Base-by-base conservation (phyloP, 2,329 filamentous ascomycete species). In the Clarireedia paspali region DNA sequence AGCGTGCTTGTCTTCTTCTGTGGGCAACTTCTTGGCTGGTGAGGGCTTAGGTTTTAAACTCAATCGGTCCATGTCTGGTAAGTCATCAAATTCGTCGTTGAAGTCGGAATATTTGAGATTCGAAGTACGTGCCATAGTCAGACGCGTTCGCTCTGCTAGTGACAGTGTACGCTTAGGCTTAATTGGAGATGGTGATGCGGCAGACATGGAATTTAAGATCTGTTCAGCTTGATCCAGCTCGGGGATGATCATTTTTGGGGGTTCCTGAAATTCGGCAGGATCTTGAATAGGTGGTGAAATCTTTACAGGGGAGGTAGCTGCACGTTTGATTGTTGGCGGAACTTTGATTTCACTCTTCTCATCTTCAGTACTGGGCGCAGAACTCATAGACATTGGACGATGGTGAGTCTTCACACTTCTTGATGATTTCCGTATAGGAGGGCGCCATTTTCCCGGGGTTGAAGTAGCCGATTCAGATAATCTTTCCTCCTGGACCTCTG, bases 141-240 rank as follows among this genome's bases (percentile, higher is more conserved):
- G 77, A 17, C 88, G 83, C 0, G 91, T 95, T 48, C 91, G 85
- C 66, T 95, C 90, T 4, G 86, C 80, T 0, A 94, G 77, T 0
- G 85, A 84, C 7, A 86, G 71, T 0, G 77, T 78, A 50, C 82
- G 81, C 0, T 81, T 75, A 0, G 74, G 71, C 62, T 82, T 84
- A 45, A 72, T 67, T 0, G 82, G 82, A 0, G 82, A 84, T 0
- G 81, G 81, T 1, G 82, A 83, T 0, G 75, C 73, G 47, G 75
- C 74, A 24, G 76, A 71, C 67, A 84, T 78, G 0, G 77, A 79
- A 12, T 76, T 75, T 4, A 84, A 67, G 44, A 84, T 84, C 42
- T 78, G 72, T 56, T 84, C 77, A 1, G 80, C 80, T 58, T 78
- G 71, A 55, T 81, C 65, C 6, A 60, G 57, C 45, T 68, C 67